Evolutionary conservation across 192 early-diverging fungal species (phyloP).

Genomic region (Coemansia sp.): DNA sequence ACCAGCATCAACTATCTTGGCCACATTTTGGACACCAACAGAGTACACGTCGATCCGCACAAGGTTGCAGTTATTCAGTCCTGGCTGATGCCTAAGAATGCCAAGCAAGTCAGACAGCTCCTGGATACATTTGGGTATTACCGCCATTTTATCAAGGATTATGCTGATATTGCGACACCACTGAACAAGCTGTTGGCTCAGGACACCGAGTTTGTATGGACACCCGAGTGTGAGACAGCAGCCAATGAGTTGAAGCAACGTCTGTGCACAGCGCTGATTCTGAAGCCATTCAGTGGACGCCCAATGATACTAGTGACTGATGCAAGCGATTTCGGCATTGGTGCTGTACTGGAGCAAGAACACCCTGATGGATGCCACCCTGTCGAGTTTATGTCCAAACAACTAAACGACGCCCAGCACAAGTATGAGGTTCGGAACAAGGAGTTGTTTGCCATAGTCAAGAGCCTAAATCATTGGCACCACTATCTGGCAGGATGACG

Average conservation of each 20-base stretch:
- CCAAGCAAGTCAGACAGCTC: neutral
- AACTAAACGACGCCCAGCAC: too few relatives aligned
- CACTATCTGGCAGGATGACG: too few relatives aligned
- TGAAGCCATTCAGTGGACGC: neutral
- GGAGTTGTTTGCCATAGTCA: too few relatives aligned
- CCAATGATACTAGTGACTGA: too few relatives aligned
- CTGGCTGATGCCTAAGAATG: neutral
- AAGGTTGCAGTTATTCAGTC: neutral
- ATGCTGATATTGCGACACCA: neutral
- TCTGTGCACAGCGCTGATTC: neutral
- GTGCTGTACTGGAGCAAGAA: too few relatives aligned
- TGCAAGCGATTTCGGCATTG: too few relatives aligned
- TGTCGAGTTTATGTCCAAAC: too few relatives aligned
- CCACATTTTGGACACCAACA: neutral
- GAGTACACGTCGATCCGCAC: neutral
- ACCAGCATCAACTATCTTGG: neutral
- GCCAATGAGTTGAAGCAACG: neutral
- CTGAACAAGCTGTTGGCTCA: neutral
- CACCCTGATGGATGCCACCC: too few relatives aligned
- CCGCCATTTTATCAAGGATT: neutral
- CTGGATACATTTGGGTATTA: neutral
- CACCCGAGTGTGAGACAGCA: neutral
- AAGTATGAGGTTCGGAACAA: too few relatives aligned
- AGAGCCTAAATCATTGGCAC: too few relatives aligned
- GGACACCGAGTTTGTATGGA: neutral